phyloP scores from a whole-genome alignment of 768 basidiomycete genomes.

The Kwoniella dendrophila region DNA sequence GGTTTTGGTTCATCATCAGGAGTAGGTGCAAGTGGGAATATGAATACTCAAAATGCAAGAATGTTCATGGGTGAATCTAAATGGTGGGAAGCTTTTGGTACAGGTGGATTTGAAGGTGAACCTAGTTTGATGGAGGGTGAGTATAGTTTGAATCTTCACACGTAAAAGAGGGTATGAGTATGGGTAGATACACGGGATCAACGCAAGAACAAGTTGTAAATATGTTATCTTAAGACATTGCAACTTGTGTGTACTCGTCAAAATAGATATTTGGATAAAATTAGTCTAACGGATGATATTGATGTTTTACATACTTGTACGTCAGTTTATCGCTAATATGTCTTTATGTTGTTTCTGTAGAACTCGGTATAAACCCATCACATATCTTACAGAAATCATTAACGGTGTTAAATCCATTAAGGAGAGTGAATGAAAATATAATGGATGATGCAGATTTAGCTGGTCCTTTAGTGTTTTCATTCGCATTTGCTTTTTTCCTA shows the following conservation, averaged over 20 bases:
- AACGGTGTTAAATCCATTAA: constrained; percentile 91
- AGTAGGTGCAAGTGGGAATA: constrained; percentile 55
- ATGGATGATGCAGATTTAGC: constrained; percentile 99
- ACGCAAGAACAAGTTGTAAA: no score
- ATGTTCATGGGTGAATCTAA: constrained; percentile 72
- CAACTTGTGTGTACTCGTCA: no score
- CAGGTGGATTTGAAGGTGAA: constrained; percentile 92
- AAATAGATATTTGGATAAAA: no score
- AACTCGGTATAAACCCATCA: constrained; percentile 95
- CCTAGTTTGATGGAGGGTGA: constrained; percentile 91
- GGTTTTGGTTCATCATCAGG: constrained; percentile 14
- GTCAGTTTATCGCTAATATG: not conserved
- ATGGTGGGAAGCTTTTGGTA: constrained; percentile 97
- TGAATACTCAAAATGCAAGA: constrained; percentile 53
- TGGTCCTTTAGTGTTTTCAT: constrained; percentile 90
- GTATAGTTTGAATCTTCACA: no score
- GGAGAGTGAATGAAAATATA: constrained; percentile 79
- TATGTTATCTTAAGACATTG: no score
- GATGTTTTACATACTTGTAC: not conserved
- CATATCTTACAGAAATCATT: constrained; percentile 93
- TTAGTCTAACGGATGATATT: not conserved
- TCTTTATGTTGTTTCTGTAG: constrained; percentile 58
- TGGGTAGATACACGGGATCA: no score
- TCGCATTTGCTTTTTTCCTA: constrained; percentile 89
- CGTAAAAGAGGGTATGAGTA: no score